Evolutionary conservation across 1,139 yeast species (phyloP), one percentile per base, ranked within the genome.

Genomic region (Taphrina populina): DNA sequence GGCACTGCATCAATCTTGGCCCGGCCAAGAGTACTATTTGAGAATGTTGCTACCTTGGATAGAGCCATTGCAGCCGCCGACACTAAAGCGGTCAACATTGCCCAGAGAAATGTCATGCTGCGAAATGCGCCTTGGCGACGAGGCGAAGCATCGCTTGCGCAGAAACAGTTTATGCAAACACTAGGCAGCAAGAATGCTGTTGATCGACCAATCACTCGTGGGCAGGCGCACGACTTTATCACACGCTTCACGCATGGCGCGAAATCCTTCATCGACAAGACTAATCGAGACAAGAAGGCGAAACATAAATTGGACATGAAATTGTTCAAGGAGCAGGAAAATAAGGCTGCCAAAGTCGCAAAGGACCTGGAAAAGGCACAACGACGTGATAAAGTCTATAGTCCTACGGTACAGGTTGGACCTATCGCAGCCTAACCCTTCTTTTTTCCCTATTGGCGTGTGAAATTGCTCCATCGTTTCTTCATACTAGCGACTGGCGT

Each of bases 21-120:
- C n/a, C 43, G 43, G 33, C 53, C 56, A 4, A 36, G 40, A 17
- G 30, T 41, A 8, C 45, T 60, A 26, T 62, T 61, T 45, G 56
- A 57, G 4, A 46, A 56, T 17, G 55, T 60, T n/a, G 54, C 24
- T 7, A 34, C 57, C 19, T 43, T 62, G 17, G 58, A 53, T 21
- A 51, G 59, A 3, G 67, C 67, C 27, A 41, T 65, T 13, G 54
- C 60, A 27, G 64, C 64, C 4, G 65, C 65, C 11, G 67, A 65
- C 33, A 56, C 59, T 1, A 58, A 49, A 43, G 65, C 63, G 2
- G 37, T 44, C 7, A 54, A 54, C 15, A 35, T 47, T 13, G 61
- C 49, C 19, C 59, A 62, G 1, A 46, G 57, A 6, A 51, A 40
- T 8, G 39, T 62, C 11, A 47, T 64, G 21, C 52, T 59, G 23